phyloP scores from a whole-genome alignment of 2,329 filamentous ascomycete species.

The Pseudocercospora pini-densiflorae region DNA sequence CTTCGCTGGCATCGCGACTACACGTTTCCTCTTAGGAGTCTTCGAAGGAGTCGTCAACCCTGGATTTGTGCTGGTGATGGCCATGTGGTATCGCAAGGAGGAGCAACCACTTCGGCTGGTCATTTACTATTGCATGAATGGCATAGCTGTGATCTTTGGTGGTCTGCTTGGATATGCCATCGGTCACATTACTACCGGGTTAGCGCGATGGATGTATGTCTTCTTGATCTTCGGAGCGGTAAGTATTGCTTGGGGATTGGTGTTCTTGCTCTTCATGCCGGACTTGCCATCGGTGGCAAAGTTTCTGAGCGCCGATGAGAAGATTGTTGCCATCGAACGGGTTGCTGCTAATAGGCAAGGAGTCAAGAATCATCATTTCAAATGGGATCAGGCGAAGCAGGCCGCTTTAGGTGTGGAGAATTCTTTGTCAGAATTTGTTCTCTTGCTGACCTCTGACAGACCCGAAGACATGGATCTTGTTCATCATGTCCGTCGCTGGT shows the following conservation, averaged over 20 bases:
- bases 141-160: conserved; percentile 64
- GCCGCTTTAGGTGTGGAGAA: conserved; percentile 31
- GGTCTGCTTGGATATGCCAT: conserved; percentile 61
- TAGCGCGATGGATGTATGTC: conserved; percentile 59
- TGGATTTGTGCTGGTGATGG: conserved; percentile 23
- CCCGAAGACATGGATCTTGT: conserved; percentile 64
- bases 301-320: conserved; percentile 49
- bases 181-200: conserved; percentile 59
- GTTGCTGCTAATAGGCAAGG: conserved; percentile 58
- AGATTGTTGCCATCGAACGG: conserved; percentile 57
- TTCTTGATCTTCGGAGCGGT: conserved; percentile 59
- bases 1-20: conserved; percentile 59
- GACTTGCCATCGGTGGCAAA: conserved; percentile 51
- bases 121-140: conserved; percentile 56
- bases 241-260: conserved; percentile 43
- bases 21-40: conserved; percentile 60
- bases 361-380: conserved; percentile 57
- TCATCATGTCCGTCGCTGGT: conserved; percentile 58
- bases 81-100: conserved; percentile 24
- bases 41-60: conserved; percentile 57
- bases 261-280: conserved; percentile 45
- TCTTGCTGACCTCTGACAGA: conserved; percentile 44
- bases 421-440: not conserved
- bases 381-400: conserved; percentile 49
- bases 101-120: conserved; percentile 57